Evolutionary conservation across 129 eudicot genomes (phyloP).

Genomic region (Artemisia argyi): DNA sequence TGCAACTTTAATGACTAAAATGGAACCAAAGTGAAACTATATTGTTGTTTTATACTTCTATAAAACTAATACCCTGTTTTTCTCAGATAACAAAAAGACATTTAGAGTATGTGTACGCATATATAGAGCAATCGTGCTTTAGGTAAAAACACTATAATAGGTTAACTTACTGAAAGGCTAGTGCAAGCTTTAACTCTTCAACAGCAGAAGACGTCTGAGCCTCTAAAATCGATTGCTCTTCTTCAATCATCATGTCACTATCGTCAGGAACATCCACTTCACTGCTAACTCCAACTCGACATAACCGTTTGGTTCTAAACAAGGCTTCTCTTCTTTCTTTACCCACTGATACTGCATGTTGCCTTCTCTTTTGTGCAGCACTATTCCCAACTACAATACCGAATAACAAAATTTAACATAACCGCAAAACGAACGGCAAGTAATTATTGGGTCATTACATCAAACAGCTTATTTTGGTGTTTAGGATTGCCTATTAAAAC

Average conservation of each 20-base stretch:
- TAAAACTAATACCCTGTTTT: too few species aligned
- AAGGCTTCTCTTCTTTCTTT: slow-evolving; percentile 90
- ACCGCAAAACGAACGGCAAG: background rate
- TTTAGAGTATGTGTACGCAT: too few species aligned
- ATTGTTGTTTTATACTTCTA: too few species aligned
- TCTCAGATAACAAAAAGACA: too few species aligned
- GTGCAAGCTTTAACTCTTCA: slow-evolving; percentile 61
- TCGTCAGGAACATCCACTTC: slow-evolving; percentile 48
- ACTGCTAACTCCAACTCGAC: slow-evolving; percentile 72
- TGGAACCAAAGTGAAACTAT: too few species aligned
- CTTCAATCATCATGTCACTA: slow-evolving; percentile 76
- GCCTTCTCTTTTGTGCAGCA: slow-evolving; percentile 81
- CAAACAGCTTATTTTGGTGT: slow-evolving; percentile 1
- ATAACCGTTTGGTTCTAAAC: slow-evolving; percentile 78
- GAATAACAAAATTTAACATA: background rate
- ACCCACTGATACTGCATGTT: slow-evolving; percentile 75
- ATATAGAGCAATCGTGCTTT: background rate
- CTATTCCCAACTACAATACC: slow-evolving; percentile 65
- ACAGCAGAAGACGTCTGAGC: slow-evolving; percentile 79
- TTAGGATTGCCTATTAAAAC: too few species aligned
- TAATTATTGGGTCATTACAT: background rate
- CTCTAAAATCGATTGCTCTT: slow-evolving; percentile 80
- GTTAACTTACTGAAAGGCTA: slow-evolving; percentile 65
- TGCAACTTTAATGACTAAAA: too few species aligned
- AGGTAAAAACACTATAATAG: background rate